Base-by-base conservation (phyloP, 2,329 filamentous ascomycete genomes). In the Rhinocladiella mackenziei region DNA sequence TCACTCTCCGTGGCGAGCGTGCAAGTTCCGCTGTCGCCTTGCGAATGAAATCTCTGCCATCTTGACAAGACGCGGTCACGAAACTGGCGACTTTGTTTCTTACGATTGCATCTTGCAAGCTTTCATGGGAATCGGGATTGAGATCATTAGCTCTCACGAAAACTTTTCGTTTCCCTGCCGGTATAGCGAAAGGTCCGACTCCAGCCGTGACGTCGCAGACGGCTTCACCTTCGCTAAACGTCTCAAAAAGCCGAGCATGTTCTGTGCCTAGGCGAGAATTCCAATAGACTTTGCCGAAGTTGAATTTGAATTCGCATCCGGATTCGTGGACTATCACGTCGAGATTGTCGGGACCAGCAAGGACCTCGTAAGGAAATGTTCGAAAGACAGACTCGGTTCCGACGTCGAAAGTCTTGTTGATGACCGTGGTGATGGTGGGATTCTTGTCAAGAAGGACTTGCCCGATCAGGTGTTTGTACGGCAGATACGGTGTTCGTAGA, bases 241-340 rank as follows among this genome's bases (percentile, higher is more conserved):
- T 68, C 39, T 76, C 71, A 47, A 91, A 80, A 11, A 97, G 72
- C 2, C 92, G 77, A 53, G 83, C 80, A 66, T 98, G 92, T 66
- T 98, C 92, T 1, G 81, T 86, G 59, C 94, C 84, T 10, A 98
- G 78, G 56, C 91, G 82, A 59, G 82, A 89, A 68, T 98, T 98
- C 91, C 91, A 98, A 73, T 98, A 98, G 3, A 98, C 92, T 57
- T 94, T 94, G 51, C 85, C 80, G 65, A 94, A 98, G 70, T 98
- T 86, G 65, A 98, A 97, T 43, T 75, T 75, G 70, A 95, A 98
- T n/a, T 75, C 71, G 69, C 92, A 97, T 49, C 81, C 78, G 58
- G 86, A 84, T 67, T 96, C 89, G 53, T 78, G 80, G 39, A 92
- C 77, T 51, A 86, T 79, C 42, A 98, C 92, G 40, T 89, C 81